Base-by-base conservation (phyloP, 169 alveolate genomes). In the Cryptosporidium bovis region DNA sequence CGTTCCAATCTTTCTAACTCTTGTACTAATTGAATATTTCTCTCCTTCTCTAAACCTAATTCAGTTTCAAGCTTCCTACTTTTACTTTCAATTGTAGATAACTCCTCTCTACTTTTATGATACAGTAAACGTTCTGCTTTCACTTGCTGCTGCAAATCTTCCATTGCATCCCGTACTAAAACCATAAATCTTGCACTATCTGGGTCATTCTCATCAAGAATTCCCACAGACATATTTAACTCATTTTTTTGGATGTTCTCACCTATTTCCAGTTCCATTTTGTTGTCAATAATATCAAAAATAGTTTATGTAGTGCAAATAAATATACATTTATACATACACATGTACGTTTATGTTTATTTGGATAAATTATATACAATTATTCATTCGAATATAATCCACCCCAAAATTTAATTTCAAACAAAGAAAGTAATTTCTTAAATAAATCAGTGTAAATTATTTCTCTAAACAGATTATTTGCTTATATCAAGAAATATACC, bases 201-300 rank as follows among this genome's bases (percentile, higher is more conserved):
- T n/a, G 87, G 87, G 33, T 77, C 87, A 77, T 77, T 77, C 48
- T 77, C 87, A 60, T 77, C 87, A 40, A 77, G 51, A n/a, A 77
- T 33, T 40, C 77, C 87, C 64, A n/a, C 87, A 18, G 71, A 36
- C 62, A 34, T 20, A n/a, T 53, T 53, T 16, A 20, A 18, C 68
- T 27, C 66, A 69, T 69, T 53, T 8, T 33, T 69, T 51, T 6
- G 53, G 27, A 33, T 33, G 48, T 69, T 69, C 83, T 51, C 68
- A 18, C 36, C 65, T 40, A 40, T 40, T 16, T 67, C 83, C 51
- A 29, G 5, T 31, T 69, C 83, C 83, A 69, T 69, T 33, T 69
- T 66, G 36, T 53, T 20, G 20, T 53, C 6, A 53, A 53, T 48
- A 53, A 53, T n/a, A 53, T 53, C 6, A 53, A 20, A 20, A 20